Evolutionary conservation across 2,329 filamentous ascomycete species (phyloP).

Genomic region (Talaromyces funiculosus): DNA sequence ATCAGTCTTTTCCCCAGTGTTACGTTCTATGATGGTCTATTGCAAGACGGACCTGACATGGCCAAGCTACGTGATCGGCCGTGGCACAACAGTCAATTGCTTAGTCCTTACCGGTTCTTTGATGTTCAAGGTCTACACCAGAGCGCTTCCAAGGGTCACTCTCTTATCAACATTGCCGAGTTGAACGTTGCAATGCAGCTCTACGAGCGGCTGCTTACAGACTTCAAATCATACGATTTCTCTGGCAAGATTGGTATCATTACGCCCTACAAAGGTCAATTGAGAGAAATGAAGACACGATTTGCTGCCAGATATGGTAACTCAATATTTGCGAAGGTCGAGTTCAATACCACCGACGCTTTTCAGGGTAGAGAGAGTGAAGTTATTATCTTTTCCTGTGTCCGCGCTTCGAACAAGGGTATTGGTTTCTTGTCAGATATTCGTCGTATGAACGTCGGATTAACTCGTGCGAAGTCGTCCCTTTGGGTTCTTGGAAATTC

Average conservation of each 20-base stretch:
- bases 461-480: conserved; percentile 93
- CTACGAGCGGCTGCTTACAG: conserved; percentile 70
- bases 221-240: conserved; percentile 65
- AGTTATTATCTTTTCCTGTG: conserved; percentile 98
- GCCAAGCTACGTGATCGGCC: conserved; percentile 65
- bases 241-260: conserved; percentile 90
- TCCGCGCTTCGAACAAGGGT: conserved; percentile 83
- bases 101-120: conserved; percentile 95
- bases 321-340: conserved; percentile 68
- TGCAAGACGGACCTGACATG: conserved; percentile 84
- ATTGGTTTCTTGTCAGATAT: conserved; percentile 99
- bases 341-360: conserved; percentile 98
- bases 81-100: conserved; percentile 77
- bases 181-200: conserved; percentile 79
- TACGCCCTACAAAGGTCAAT: conserved; percentile 93
- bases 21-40: conserved; percentile 84
- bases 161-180: conserved; percentile 82
- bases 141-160: conserved; percentile 75
- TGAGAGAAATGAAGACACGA: conserved; percentile 69
- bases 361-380: conserved; percentile 97
- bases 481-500: conserved; percentile 96
- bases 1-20: conserved; percentile 87
- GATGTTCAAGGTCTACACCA: conserved; percentile 86
- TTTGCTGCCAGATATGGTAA: conserved; percentile 71
- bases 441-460: conserved; percentile 96